Evolutionary conservation across 257 asterid genomes (phyloP).

Genomic region (Capsicum baccatum): DNA sequence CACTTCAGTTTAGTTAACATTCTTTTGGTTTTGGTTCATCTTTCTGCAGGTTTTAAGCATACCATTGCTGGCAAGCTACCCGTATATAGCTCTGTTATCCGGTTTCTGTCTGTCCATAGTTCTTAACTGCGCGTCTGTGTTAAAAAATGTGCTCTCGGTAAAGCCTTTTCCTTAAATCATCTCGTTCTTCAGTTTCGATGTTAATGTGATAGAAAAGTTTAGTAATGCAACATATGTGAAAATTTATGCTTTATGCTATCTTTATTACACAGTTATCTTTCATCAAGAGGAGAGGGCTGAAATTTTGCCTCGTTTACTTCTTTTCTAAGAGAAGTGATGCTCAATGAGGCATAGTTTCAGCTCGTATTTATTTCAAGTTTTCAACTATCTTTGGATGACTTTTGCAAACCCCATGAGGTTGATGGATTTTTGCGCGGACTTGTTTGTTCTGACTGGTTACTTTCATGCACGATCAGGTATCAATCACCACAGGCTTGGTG

Average conservation of each 20-base stretch:
- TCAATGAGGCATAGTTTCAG: neutral
- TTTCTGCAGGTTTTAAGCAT: slow-evolving; percentile 62
- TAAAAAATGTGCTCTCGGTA: slow-evolving; percentile 74
- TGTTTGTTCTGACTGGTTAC: neutral
- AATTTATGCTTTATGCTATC: neutral
- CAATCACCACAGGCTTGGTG: slow-evolving; percentile 72
- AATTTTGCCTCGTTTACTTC: neutral
- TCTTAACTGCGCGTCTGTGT: slow-evolving; percentile 62
- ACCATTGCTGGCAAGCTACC: slow-evolving; percentile 74
- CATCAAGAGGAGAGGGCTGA: too few relatives aligned
- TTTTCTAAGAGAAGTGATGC: neutral
- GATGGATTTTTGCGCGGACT: too few relatives aligned
- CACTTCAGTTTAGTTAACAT: neutral
- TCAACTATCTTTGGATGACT: too few relatives aligned
- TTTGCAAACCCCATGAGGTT: too few relatives aligned
- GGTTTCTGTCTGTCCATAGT: slow-evolving; percentile 58
- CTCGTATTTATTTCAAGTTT: too few relatives aligned
- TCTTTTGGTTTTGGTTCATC: neutral
- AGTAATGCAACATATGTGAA: neutral
- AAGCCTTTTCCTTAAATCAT: slow-evolving; percentile 32
- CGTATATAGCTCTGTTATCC: slow-evolving; percentile 70
- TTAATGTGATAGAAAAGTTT: neutral
- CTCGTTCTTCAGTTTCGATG: neutral
- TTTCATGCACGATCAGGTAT: slow-evolving; percentile 49
- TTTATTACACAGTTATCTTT: neutral